Evolutionary conservation across 495 filamentous ascomycete genomes (phyloP).

Genomic region (Talaromyces thailandensis): DNA sequence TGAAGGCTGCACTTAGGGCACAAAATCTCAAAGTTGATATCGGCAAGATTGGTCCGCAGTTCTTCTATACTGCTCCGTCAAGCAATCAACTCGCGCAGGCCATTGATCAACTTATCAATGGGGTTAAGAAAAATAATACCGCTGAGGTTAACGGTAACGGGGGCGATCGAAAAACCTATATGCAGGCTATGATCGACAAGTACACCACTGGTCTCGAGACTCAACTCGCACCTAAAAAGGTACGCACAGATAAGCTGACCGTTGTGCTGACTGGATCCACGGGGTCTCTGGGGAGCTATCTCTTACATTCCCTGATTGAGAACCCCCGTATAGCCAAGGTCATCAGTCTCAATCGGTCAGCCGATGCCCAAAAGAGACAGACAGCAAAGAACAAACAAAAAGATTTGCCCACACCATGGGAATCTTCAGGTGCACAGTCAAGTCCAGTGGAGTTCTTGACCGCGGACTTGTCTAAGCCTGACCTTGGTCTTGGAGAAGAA

Average conservation of each 20-base stretch:
- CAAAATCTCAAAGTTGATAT: not conserved
- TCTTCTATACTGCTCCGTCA: slow-evolving; percentile 4
- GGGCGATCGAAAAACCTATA: not conserved
- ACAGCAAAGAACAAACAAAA: slow-evolving; percentile 11
- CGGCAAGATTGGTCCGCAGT: not conserved
- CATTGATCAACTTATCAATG: not conserved
- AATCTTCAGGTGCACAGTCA: not conserved
- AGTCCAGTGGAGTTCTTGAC: slow-evolving; percentile 31
- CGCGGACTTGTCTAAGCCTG: slow-evolving; percentile 31
- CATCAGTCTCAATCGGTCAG: slow-evolving; percentile 43
- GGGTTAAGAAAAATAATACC: not conserved
- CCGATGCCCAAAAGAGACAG: slow-evolving; percentile 13
- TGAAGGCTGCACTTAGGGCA: not conserved
- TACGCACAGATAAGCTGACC: not conserved
- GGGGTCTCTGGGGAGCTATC: slow-evolving; percentile 45
- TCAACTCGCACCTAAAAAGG: not conserved
- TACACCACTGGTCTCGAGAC: not conserved
- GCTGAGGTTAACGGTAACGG: not conserved
- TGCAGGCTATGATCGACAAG: slow-evolving; percentile 3
- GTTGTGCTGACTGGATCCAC: slow-evolving; percentile 47
- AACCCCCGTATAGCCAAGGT: slow-evolving; percentile 31
- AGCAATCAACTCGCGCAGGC: slow-evolving; percentile 2
- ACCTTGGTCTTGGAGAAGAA: slow-evolving; percentile 30
- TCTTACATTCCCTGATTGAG: slow-evolving; percentile 37
- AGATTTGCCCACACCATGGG: slow-evolving; percentile 6